These are phyloP conservation scores for Thielaviopsis cerberus DNA, from an alignment of 2,329 filamentous ascomycete genomes.

Conservation along the genomic window DNA sequence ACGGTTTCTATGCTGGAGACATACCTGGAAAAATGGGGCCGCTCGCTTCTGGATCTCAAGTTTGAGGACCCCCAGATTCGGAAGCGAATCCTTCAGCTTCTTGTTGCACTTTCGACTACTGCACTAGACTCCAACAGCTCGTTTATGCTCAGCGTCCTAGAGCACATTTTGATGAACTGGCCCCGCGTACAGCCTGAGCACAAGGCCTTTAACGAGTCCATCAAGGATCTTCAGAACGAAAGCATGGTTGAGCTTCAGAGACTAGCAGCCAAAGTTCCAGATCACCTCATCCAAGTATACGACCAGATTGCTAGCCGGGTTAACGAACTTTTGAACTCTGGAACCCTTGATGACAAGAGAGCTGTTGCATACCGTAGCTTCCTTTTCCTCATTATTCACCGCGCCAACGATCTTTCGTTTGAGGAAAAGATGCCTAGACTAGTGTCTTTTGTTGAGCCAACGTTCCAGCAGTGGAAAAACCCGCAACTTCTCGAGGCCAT, in stretches of 20 bases:
- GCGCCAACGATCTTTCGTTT: constrained; percentile 55
- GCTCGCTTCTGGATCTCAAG: constrained; percentile 47
- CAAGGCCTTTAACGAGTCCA: constrained; percentile 63
- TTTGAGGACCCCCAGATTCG: constrained; percentile 73
- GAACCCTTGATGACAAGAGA: constrained; percentile 61
- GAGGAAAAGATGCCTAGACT: constrained; percentile 54
- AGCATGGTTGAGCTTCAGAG: constrained; percentile 77
- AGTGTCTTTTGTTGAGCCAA: constrained; percentile 60
- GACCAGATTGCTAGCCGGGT: constrained; percentile 71
- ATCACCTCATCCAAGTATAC: constrained; percentile 75
- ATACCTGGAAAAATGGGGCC: constrained; percentile 54
- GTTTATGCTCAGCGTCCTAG: constrained; percentile 76
- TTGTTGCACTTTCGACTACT: constrained; percentile 68
- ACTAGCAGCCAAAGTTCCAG: constrained; percentile 74
- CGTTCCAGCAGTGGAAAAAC: constrained; percentile 64
- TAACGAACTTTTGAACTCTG: constrained; percentile 56
- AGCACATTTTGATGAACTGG: constrained; percentile 75
- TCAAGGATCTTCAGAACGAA: constrained; percentile 72
- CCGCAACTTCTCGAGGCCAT: constrained; percentile 48
- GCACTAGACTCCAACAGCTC: constrained; percentile 57
- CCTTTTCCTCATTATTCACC: constrained; percentile 84
- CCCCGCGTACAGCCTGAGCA: constrained; percentile 54
- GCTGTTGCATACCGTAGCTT: constrained; percentile 77
- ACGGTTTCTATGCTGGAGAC: constrained; percentile 23
- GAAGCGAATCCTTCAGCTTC: constrained; percentile 62